These are phyloP conservation scores for Aspergillus calidoustus DNA, from an alignment of 2,329 filamentous ascomycete genomes.

Conservation along the genomic window DNA sequence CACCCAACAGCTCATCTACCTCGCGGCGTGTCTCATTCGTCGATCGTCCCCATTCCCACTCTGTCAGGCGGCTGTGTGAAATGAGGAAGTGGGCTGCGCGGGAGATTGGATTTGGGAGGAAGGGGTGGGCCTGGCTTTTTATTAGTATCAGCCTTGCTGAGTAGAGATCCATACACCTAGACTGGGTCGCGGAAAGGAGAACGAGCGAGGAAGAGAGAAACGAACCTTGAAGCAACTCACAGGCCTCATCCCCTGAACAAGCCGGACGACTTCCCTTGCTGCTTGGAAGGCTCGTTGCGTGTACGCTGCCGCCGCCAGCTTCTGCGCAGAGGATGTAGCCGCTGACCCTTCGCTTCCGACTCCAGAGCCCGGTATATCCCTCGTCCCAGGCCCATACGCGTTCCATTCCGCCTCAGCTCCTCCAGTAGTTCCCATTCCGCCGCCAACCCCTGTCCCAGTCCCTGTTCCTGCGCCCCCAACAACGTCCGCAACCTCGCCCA, in stretches of 20 bases:
- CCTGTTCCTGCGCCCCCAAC: neutral
- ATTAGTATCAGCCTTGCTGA: neutral
- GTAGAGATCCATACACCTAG: no score
- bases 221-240: slow-evolving; percentile 7
- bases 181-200: no score
- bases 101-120: slow-evolving; percentile 1
- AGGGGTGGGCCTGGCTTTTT: neutral
- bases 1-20: neutral
- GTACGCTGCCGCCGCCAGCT: neutral
- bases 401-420: neutral
- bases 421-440: neutral
- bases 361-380: neutral
- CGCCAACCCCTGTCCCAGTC: no score
- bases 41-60: neutral
- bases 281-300: neutral
- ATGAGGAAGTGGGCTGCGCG: slow-evolving; percentile 14
- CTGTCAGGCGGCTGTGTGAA: neutral
- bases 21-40: neutral
- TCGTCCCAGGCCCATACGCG: neutral
- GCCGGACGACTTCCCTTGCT: neutral
- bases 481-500: neutral
- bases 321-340: neutral
- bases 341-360: neutral
- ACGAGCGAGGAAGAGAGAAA: neutral
- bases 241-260: neutral